Base-by-base conservation (phyloP, 768 basidiomycete species). In the Hypholoma fasciculare region DNA sequence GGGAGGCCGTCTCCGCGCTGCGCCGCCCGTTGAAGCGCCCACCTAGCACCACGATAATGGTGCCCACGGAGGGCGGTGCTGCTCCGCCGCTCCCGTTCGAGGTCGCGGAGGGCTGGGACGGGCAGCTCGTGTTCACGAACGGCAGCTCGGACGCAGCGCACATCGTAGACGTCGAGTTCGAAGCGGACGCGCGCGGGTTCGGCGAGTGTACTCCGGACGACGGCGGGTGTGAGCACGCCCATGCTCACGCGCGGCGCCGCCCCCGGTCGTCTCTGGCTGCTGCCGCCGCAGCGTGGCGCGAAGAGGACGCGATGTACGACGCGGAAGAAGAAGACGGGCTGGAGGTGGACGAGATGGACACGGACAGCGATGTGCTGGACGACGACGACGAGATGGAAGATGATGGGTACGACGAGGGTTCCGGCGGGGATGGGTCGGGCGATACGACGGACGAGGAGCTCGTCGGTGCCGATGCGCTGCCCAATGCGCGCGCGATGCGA, bases 391-490 rank as follows among this genome's bases (percentile, higher is more conserved):
- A 23, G 23, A 23, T 23, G 23, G 70, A 63, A 77, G 80, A 81
- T 37, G 79, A 70, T 6, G 77, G 79, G 26, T 75, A 83, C 54
- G 76, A 77, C 56, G 73, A 82, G 57, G 81, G 81, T 54, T 76
- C 70, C 26, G 79, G 76, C 47, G 83, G 79, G 39, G 82, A 52
- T 4, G 68, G 73, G 3, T 63, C 62, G 11, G 73, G 74, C 1
- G 88, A 92, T 61, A 90, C 90, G 3, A 92, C 92, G 1, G 91
- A 92, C 67, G 89, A 91, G 61, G 90, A 94, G 60, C 84, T 92
- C 51, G 86, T 92, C n/a, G 89, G 88, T 54, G 81, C 84, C 8
- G 82, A 85, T 59, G 85, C 87, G 55, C 75, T 90, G 6, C 88
- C 86, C 26, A 92, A 90, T 56, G 83, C 84, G n/a, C 84, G 84